These are phyloP conservation scores for Calonectria pseudoturangicola DNA, from an alignment of 2,329 filamentous ascomycete species.

Conservation along the genomic window DNA sequence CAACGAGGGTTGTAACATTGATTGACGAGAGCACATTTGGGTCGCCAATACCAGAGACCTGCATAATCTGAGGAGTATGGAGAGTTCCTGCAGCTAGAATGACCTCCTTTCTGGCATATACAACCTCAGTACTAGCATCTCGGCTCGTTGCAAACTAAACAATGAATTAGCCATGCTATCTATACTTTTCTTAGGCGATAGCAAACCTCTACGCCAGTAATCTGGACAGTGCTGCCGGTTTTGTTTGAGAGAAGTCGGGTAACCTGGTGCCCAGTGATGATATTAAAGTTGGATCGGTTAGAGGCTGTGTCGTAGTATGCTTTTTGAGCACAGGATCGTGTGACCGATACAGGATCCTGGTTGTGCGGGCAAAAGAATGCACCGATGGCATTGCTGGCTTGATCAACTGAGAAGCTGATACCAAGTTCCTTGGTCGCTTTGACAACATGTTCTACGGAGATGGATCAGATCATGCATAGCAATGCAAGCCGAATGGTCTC, in stretches of 20 bases:
- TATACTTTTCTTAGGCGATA: not conserved
- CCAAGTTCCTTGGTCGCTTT: conserved; percentile 39
- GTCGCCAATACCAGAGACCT: conserved; percentile 3
- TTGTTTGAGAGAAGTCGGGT: conserved; percentile 47
- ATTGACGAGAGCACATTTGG: not conserved
- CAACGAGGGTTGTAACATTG: not conserved
- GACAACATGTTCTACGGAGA: conserved; percentile 41
- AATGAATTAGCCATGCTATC: not conserved
- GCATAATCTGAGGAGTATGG: conserved; percentile 10
- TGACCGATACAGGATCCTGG: conserved; percentile 38
- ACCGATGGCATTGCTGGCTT: conserved; percentile 46
- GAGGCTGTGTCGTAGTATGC: conserved; percentile 43
- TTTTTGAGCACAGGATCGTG: conserved; percentile 47
- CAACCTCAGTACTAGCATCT: not conserved
- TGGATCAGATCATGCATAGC: too few species aligned
- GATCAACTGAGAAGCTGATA: conserved; percentile 41
- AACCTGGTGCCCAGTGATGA: conserved; percentile 43
- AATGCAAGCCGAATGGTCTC: not conserved
- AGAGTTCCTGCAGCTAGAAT: conserved; percentile 2
- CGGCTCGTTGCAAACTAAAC: conserved; percentile 2
- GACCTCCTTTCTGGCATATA: not conserved
- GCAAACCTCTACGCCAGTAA: conserved; percentile 47
- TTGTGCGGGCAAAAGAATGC: conserved; percentile 51
- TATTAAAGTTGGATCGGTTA: conserved; percentile 44
- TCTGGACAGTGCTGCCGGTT: conserved; percentile 17